Base-by-base conservation (phyloP, 352 stramenopile species). In the Thalassiosira hispida region DNA sequence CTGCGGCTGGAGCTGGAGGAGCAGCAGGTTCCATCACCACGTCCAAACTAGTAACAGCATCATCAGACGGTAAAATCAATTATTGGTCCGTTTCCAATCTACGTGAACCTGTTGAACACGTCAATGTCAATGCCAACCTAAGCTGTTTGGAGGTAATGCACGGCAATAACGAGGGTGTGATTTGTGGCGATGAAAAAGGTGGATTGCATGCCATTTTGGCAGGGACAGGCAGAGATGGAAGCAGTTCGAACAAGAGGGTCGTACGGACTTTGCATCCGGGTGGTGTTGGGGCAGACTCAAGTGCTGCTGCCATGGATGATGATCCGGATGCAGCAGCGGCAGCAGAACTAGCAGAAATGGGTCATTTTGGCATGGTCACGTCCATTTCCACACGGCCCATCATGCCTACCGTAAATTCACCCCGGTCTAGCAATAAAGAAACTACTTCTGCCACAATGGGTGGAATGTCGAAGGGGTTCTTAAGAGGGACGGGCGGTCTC, bases 61-160 rank as follows among this genome's bases (percentile, higher is more conserved):
- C 81, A 22, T 79, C 73, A 1, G 88, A 92, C 73, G 88, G 88
- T 33, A 79, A 76, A 52, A 67, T 93, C 4, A 91, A 91, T 55
- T 93, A 90, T 75, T 93, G 85, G 88, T 90, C 85, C 1, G 55
- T 90, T 3, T 79, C 78, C 0, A 93, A 91, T 74, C 75, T 93
- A 12, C 69, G 86, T 25, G 88, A 93, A 65, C 85, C 88, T 1
- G 73, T 77, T 1, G 88, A 93, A 67, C 77, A 73, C 25, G 52
- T 93, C 31, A 75, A 81, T 22, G 60, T 91, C 31, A 74, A 83
- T 46, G 84, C 86, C 25, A 90, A 89, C 71, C 68, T 92, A 16
- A 91, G 86, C 20, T 91, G 81, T 72, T 67, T 92, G 22, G 77
- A 81, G 18, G 79, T 91, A 16, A 42, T 83, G 38, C 55, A 52